phyloP scores from a whole-genome alignment of 805 yeast species.

The Kazachstania martiniae region DNA sequence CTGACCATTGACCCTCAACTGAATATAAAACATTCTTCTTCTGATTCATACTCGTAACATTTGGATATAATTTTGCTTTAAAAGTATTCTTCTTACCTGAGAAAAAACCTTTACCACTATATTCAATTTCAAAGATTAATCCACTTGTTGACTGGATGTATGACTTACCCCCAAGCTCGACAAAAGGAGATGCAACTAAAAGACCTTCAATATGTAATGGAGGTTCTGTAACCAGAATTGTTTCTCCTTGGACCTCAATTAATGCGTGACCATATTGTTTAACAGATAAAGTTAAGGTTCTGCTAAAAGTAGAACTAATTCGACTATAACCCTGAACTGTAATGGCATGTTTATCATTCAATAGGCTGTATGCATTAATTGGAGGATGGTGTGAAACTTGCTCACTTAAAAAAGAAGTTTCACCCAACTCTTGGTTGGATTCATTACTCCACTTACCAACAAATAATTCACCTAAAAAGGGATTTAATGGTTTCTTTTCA shows the following conservation, averaged over 20 bases:
- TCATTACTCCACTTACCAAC: conserved; percentile 76
- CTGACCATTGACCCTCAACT: conserved; percentile 90
- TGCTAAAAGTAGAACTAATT: conserved; percentile 70
- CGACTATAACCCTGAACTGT: conserved; percentile 83
- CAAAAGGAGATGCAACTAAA: conserved; percentile 83
- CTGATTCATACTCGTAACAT: conserved; percentile 33
- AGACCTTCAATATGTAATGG: conserved; percentile 93
- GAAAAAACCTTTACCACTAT: conserved; percentile 88
- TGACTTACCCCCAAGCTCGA: conserved; percentile 86
- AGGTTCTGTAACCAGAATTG: conserved; percentile 78
- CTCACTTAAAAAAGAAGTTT: conserved; percentile 71
- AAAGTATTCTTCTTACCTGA: conserved; percentile 89
- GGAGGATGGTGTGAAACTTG: conserved; percentile 99
- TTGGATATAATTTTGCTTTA: conserved; percentile 70
- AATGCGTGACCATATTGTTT: conserved; percentile 90
- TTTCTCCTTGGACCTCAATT: conserved; percentile 53
- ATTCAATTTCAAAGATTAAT: conserved; percentile 60
- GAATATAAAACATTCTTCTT: conserved; percentile 65
- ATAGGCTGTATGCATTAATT: conserved; percentile 80
- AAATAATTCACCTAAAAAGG: conserved; percentile 89
- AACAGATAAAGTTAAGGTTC: conserved; percentile 66
- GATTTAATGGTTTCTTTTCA: conserved; percentile 95
- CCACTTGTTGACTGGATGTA: conserved; percentile 77
- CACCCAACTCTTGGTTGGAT: conserved; percentile 49
- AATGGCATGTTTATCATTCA: conserved; percentile 60